Conservation (phyloP, 805 yeast genomes). For the Candida sphagnicola region DNA sequence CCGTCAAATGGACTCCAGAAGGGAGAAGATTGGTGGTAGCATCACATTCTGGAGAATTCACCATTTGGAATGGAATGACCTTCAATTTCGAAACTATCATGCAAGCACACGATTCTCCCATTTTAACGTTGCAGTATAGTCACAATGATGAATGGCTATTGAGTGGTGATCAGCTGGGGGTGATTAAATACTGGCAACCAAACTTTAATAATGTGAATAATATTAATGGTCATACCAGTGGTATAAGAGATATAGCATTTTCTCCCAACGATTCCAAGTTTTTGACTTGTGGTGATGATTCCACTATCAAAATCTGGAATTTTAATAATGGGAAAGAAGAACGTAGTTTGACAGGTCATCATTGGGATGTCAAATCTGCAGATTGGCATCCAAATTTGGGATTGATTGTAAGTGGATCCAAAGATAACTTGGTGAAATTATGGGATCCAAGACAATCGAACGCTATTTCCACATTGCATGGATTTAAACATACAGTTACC, state of each 20-base stretch:
- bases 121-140: slow-evolving; percentile 73
- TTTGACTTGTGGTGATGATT: slow-evolving; percentile 93
- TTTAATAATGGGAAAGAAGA: slow-evolving; percentile 87
- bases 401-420: slow-evolving; percentile 86
- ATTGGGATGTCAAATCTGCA: slow-evolving; percentile 97
- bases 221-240: slow-evolving; percentile 68
- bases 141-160: slow-evolving; percentile 93
- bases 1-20: slow-evolving; percentile 95
- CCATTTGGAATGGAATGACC: slow-evolving; percentile 94
- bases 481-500: slow-evolving; percentile 92
- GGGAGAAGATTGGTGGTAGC: slow-evolving; percentile 89
- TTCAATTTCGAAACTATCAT: slow-evolving; percentile 94
- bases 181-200: slow-evolving; percentile 94
- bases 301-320: slow-evolving; percentile 88
- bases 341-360: slow-evolving; percentile 79
- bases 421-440: slow-evolving; percentile 85
- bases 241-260: slow-evolving; percentile 82
- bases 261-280: slow-evolving; percentile 88
- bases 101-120: slow-evolving; percentile 97
- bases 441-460: slow-evolving; percentile 92
- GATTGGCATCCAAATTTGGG: slow-evolving; percentile 96
- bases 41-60: slow-evolving; percentile 90
- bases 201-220: slow-evolving; percentile 94
- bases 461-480: slow-evolving; percentile 78
- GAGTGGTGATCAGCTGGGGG: slow-evolving; percentile 91